Conservation (phyloP, 257 asterid genomes). For the Paulownia fortunei region DNA sequence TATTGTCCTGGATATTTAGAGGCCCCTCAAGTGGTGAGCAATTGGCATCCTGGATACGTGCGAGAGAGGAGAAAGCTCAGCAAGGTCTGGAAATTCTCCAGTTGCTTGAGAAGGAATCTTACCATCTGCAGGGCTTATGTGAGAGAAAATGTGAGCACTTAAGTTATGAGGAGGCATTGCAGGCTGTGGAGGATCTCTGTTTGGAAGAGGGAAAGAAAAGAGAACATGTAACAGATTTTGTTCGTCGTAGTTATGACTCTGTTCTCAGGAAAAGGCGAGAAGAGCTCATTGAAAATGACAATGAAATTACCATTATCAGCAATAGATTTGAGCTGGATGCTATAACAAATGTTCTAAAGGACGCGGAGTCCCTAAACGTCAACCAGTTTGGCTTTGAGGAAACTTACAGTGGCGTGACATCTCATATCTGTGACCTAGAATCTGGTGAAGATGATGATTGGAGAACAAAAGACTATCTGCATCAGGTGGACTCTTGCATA, state of each 20-base stretch:
- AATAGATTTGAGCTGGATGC: conserved; percentile 86
- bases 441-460: conserved; percentile 84
- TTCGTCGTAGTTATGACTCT: conserved; percentile 68
- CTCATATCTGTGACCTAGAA: conserved; percentile 79
- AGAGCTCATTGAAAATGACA: conserved; percentile 69
- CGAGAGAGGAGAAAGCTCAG: conserved; percentile 74
- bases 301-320: conserved; percentile 51
- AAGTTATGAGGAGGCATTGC: conserved; percentile 87
- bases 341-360: conserved; percentile 83
- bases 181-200: conserved; percentile 83
- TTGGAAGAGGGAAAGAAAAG: conserved; percentile 87
- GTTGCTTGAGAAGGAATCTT: conserved; percentile 84
- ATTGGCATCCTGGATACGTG: conserved; percentile 65
- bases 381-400: conserved; percentile 89
- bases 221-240: conserved; percentile 59
- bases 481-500: conserved; percentile 85
- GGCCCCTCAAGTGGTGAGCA: conserved; percentile 81
- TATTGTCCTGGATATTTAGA: conserved; percentile 84
- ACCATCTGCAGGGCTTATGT: conserved; percentile 77
- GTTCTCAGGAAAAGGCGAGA: conserved; percentile 75
- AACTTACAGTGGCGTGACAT: conserved; percentile 59
- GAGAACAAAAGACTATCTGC: conserved; percentile 78
- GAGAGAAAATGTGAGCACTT: conserved; percentile 89
- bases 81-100: conserved; percentile 76
- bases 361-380: conserved; percentile 75